These are phyloP conservation scores for Auricularia auricula-judae DNA, from an alignment of 768 basidiomycete species.

Conservation along the genomic window DNA sequence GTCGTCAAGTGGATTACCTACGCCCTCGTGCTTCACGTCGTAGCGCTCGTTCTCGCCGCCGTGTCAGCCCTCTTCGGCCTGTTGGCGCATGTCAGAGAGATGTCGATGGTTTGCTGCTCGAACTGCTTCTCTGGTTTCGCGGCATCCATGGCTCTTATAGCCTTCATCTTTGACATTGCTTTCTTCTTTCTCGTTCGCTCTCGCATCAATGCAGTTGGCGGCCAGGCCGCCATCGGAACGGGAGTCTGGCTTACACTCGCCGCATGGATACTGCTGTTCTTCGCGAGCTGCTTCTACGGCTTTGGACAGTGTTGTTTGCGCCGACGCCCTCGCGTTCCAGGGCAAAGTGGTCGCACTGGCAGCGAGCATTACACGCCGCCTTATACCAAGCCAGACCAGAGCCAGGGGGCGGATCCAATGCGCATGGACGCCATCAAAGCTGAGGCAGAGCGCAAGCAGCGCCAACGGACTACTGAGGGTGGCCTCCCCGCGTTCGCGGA, in stretches of 20 bases:
- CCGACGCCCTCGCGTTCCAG: conserved; percentile 31
- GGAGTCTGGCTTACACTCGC: conserved; percentile 87
- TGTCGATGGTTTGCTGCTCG: conserved; percentile 77
- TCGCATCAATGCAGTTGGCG: conserved; percentile 72
- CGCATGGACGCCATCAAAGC: conserved; percentile 80
- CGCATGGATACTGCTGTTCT: conserved; percentile 78
- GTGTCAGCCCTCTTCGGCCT: conserved; percentile 71
- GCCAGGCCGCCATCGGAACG: conserved; percentile 70
- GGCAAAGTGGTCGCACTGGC: conserved; percentile 25
- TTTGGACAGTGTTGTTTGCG: conserved; percentile 78
- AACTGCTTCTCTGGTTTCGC: conserved; percentile 74
- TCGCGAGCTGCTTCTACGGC: conserved; percentile 81
- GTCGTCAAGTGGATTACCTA: conserved; percentile 95
- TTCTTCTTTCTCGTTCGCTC: conserved; percentile 84
- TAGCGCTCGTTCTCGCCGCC: conserved; percentile 67
- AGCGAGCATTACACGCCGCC: conserved; percentile 6
- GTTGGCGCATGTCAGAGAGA: conserved; percentile 77
- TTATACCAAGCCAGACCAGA: conserved; percentile 16
- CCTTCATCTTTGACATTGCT: conserved; percentile 87
- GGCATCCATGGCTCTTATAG: conserved; percentile 65
- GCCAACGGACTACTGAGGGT: conserved; percentile 43
- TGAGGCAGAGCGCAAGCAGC: conserved; percentile 72
- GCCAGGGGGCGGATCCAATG: conserved; percentile 49
- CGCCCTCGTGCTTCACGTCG: conserved; percentile 81
- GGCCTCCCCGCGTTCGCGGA: conserved; percentile 73